Conservation (phyloP, 2,329 filamentous ascomycete genomes). For the Paecilomyces fulvus region DNA sequence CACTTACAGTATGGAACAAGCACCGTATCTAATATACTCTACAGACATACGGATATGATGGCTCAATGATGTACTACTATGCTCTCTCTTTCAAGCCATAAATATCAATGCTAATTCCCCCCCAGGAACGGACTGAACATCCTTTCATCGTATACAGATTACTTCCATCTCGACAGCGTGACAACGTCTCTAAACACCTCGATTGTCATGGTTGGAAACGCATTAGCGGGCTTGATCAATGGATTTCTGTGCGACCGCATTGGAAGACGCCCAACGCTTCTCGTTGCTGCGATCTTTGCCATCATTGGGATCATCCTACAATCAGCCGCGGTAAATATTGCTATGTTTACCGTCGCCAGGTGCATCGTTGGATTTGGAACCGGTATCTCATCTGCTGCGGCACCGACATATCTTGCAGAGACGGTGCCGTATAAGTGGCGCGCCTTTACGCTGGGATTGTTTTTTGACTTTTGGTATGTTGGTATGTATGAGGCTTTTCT, state of each 20-base stretch:
- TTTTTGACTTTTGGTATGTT: constrained; percentile 29
- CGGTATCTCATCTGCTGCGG: constrained; percentile 36
- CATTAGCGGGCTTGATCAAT: constrained; percentile 36
- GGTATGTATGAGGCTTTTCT: neutral
- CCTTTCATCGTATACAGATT: constrained; percentile 8
- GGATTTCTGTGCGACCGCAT: constrained; percentile 34
- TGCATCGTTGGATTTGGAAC: constrained; percentile 43
- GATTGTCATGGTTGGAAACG: constrained; percentile 34
- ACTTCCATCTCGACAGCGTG: constrained; percentile 8
- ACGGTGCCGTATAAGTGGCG: constrained; percentile 39
- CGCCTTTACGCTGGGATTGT: constrained; percentile 36
- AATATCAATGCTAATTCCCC: neutral
- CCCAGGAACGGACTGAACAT: constrained; percentile 9
- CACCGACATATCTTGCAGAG: constrained; percentile 43
- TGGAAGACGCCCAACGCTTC: constrained; percentile 39
- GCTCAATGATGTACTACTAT: constrained; percentile 3
- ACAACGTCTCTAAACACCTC: constrained; percentile 9
- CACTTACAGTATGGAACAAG: neutral
- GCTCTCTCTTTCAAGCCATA: too few species aligned
- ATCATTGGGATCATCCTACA: constrained; percentile 39
- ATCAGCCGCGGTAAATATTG: constrained; percentile 40
- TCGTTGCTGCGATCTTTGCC: constrained; percentile 33
- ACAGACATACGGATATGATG: constrained; percentile 7
- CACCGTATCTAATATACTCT: neutral
- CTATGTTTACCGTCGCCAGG: constrained; percentile 43